Evolutionary conservation across 2,329 filamentous ascomycete species (phyloP).

Genomic region (Xylariales sp.): DNA sequence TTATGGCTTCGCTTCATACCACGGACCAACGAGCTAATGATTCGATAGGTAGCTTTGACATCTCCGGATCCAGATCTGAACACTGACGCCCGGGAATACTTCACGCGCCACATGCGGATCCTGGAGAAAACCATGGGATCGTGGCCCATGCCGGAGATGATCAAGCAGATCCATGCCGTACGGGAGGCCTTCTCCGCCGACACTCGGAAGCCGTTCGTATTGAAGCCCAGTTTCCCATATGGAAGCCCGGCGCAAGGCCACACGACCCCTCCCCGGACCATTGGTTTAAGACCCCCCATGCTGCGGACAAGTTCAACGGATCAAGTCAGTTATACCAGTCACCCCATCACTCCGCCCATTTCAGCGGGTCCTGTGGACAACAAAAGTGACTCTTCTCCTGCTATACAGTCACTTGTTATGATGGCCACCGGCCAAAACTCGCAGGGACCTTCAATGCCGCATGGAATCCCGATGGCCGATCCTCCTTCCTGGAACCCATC

Average conservation of each 20-base stretch:
- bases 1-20: slow-evolving; percentile 1
- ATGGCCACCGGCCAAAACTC: slow-evolving; percentile 56
- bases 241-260: slow-evolving; percentile 67
- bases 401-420: slow-evolving; percentile 67
- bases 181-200: slow-evolving; percentile 90
- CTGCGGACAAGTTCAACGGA: slow-evolving; percentile 46
- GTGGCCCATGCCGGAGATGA: slow-evolving; percentile 86
- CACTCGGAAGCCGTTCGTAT: slow-evolving; percentile 74
- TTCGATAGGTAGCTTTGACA: slow-evolving; percentile 74
- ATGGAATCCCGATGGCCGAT: slow-evolving; percentile 57
- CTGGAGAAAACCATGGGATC: slow-evolving; percentile 77
- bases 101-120: slow-evolving; percentile 89
- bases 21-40: slow-evolving; percentile 13
- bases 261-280: slow-evolving; percentile 58
- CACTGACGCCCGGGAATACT: slow-evolving; percentile 79
- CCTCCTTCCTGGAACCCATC: slow-evolving; percentile 76
- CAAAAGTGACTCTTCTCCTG: slow-evolving; percentile 67
- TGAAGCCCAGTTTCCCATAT: slow-evolving; percentile 84
- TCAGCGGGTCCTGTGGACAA: slow-evolving; percentile 67
- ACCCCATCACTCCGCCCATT: slow-evolving; percentile 77
- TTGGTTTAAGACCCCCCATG: slow-evolving; percentile 45
- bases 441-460: slow-evolving; percentile 46
- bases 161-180: slow-evolving; percentile 83
- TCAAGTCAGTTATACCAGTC: slow-evolving; percentile 63
- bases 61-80: slow-evolving; percentile 89